These are phyloP conservation scores for Asparagopsis taxiformis DNA, from an alignment of 31 red algal species.

Conservation along the genomic window DNA sequence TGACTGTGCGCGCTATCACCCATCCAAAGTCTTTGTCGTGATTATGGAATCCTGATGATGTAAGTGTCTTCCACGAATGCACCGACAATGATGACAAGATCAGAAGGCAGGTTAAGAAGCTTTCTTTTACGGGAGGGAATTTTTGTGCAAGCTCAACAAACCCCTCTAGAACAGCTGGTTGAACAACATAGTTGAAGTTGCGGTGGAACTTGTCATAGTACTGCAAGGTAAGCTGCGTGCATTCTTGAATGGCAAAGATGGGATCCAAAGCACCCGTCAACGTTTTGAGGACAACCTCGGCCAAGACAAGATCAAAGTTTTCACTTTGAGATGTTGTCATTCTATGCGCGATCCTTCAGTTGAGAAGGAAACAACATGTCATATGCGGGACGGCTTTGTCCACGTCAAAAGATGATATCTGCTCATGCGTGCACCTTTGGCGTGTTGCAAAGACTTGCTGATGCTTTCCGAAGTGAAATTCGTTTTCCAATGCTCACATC, in stretches of 20 bases:
- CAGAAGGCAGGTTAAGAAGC: not conserved
- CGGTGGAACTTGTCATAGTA: not conserved
- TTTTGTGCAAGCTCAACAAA: not conserved
- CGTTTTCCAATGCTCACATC: too few species aligned
- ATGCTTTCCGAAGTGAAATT: too few species aligned
- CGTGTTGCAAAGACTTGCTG: too few species aligned
- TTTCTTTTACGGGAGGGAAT: not conserved
- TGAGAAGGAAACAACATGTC: too few species aligned
- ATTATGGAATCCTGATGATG: not conserved
- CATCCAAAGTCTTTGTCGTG: not conserved
- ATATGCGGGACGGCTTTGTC: too few species aligned
- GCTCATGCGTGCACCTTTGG: too few species aligned
- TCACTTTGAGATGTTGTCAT: too few species aligned
- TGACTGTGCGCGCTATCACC: not conserved
- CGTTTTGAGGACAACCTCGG: not conserved
- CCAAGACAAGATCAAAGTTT: not conserved
- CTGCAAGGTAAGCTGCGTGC: not conserved
- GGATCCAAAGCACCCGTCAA: not conserved
- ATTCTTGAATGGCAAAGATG: not conserved
- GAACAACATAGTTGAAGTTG: not conserved
- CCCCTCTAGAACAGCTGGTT: not conserved
- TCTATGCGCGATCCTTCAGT: too few species aligned
- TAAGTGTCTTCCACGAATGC: not conserved
- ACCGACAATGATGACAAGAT: not conserved
- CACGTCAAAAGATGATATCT: too few species aligned